Base-by-base conservation (phyloP, 331 rosid genomes). In the Malus hybrid region DNA sequence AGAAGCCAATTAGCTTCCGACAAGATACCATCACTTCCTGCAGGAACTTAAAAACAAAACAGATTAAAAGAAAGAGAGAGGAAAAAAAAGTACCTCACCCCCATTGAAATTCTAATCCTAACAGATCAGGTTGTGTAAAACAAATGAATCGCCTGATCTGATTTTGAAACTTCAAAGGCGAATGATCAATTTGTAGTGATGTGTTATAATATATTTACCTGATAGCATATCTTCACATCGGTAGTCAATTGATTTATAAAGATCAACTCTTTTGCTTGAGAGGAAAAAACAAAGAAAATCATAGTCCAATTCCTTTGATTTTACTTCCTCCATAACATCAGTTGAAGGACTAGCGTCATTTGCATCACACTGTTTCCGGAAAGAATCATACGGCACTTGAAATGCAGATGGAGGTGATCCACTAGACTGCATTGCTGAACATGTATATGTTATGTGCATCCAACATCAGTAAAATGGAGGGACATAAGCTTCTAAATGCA, bases 331-430 rank as follows among this genome's bases (percentile, higher is more conserved):
- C 70, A 34, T 48, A n/a, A 77, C 72, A 81, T 81, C 83, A 36
- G 55, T 36, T 48, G 69, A 62, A 52, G 81, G 29, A 56, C 27
- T 83, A 76, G 66, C 54, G 31, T 76, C 91, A 80, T 78, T 82
- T 59, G 81, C 65, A 16, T 67, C 87, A 76, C 73, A 77, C 68
- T 85, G 90, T 83, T 84, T 85, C 82, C 81, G 80, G 89, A 90
- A 94, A 86, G 93, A 87, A 77, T 94, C 81, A 64, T 92, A 92
- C 2, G 96, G 97, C 76, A 94, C 84, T 76, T 79, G 83, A 86
- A 94, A 94, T 67, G 99, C 93, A 80, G 97, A 94, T 55, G 96
- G 99, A 86, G 99, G 99, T 80, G 95, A 92, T 79, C 99, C 99
- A 81, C 93, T 90, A 69, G 93, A 90, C 97, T 94, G 99, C 89